These are phyloP conservation scores for Candida sp. DNA, from an alignment of 1,139 yeast genomes.

Conservation along the genomic window DNA sequence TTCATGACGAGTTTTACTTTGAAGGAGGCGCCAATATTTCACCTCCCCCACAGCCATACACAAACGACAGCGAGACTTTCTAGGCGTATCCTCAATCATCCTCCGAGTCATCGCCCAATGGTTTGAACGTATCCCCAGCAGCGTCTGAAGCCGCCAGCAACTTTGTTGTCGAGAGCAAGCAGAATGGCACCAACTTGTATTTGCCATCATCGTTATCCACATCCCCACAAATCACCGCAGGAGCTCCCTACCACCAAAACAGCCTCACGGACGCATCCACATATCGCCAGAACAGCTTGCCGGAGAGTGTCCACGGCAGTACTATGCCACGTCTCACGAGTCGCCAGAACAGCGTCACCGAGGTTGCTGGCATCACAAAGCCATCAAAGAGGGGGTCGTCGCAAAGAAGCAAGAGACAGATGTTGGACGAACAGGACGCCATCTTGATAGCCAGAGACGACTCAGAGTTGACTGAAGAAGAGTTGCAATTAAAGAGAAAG, in stretches of 20 bases:
- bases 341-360: not conserved
- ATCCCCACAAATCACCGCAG: not conserved
- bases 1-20: slow-evolving; percentile 5
- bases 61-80: not conserved
- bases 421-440: slow-evolving; percentile 43
- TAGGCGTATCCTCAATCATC: slow-evolving; percentile 2
- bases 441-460: slow-evolving; percentile 43
- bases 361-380: not conserved
- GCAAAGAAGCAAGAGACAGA: slow-evolving; percentile 24
- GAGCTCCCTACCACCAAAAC: not conserved
- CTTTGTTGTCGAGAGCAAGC: slow-evolving; percentile 6
- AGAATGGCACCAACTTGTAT: not conserved
- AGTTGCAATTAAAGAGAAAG: slow-evolving; percentile 59
- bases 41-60: slow-evolving; percentile 1
- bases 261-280: not conserved
- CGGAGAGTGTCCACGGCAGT: not conserved
- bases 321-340: not conserved
- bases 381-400: not conserved
- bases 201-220: not conserved
- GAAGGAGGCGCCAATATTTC: slow-evolving; percentile 5
- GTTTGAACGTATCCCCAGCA: slow-evolving; percentile 13
- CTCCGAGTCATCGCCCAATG: slow-evolving; percentile 14
- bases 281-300: not conserved
- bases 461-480: slow-evolving; percentile 49
- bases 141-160: slow-evolving; percentile 14